Base-by-base conservation (phyloP, 306 rosid species). In the Acacia confusa region DNA sequence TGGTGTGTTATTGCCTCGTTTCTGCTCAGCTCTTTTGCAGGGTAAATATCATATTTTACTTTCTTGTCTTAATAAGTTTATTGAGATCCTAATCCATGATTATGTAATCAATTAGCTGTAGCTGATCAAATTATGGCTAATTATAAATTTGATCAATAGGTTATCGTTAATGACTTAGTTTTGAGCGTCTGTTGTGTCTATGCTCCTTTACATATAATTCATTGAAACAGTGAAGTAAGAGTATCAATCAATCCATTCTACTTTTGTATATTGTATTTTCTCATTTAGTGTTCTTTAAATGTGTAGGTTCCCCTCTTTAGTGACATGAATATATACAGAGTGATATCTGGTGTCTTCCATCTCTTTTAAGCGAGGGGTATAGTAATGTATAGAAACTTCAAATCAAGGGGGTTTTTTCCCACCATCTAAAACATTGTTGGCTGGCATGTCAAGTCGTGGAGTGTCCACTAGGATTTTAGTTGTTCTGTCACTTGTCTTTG, bases 1-100 rank as follows among this genome's bases (percentile, higher is more conserved):
- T 78, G 95, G 91, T 89, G 91, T 74, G 94, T 91, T 53, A 91
- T 93, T 73, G 87, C 88, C 76, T 88, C 96, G 3, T 89, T 88
- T 77, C 84, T 91, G 73, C 83, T 93, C 77, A 88, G 89, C 85
- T 85, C 96, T 27, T 52, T 90, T 80, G 90, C 94, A 70, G 87
- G 96, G 97, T 93, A 78, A 88, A 86, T 61, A 30, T 40, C 78
- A 63, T 36, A 2, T 67, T 68, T 27, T 28, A 34, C 75, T 45
- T 75, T 44, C 32, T 38, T 17, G 4, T 28, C 41, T 27, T 19
- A 10, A 76, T 43, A 61, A 25, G 17, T 40, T 75, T 57, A 15
- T 38, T 57, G 28, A 40, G 19, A 60, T 76, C 20, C 41, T 41
- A 17, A 43, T 58, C 19, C 58, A 61, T 38, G 79, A 55, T 10